Base-by-base conservation (phyloP, 148 eudicot genomes). In the Rhododendron mucronatum region DNA sequence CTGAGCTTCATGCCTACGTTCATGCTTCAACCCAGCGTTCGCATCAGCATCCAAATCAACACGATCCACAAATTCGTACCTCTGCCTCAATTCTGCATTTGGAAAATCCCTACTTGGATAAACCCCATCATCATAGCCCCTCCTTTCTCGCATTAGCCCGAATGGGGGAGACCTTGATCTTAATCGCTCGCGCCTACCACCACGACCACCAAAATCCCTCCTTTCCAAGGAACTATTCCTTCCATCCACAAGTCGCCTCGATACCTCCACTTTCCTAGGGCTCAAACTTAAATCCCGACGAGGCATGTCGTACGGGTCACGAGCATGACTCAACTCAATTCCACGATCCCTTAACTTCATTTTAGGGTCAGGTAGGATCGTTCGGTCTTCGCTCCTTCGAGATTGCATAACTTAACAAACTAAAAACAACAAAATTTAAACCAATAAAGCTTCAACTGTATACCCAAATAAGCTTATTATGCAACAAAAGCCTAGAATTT, bases 1-100 rank as follows among this genome's bases (percentile, higher is more conserved):
- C 39, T 86, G 82, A 26, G 84, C 50, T 63, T 79, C 55, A 77
- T 6, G 41, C 59, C 80, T 48, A 80, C 83, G 78, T 9, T 74
- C 85, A 39, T 84, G 74, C 39, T 81, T 85, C 61, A 77, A 63
- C 44, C 88, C 88, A 63, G 79, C 23, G 50, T 83, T 74, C 59
- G 11, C 84, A 87, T 86, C 82, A 80, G 73, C 76, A 82, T 74
- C 84, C 69, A 28, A 26, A 50, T 89, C 88, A 86, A 80, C 30
- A 86, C 74, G 81, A 18, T 89, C 91, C 41, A 63, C 71, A 80
- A 82, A 85, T 1, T 87, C 88, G 69, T 80, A 80, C 41, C 87
- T 87, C 44, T 48, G 65, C 37, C 45, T 86, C 65, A 41, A 1
- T 20, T 82, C 87, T 37, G 21, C 50, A 33, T 67, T 41, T 0